Percentiles rank a stretch among this genome's conserved stretches.
Conservation (phyloP, 2,329 filamentous ascomycete genomes). For the Scorias spongiosa region DNA sequence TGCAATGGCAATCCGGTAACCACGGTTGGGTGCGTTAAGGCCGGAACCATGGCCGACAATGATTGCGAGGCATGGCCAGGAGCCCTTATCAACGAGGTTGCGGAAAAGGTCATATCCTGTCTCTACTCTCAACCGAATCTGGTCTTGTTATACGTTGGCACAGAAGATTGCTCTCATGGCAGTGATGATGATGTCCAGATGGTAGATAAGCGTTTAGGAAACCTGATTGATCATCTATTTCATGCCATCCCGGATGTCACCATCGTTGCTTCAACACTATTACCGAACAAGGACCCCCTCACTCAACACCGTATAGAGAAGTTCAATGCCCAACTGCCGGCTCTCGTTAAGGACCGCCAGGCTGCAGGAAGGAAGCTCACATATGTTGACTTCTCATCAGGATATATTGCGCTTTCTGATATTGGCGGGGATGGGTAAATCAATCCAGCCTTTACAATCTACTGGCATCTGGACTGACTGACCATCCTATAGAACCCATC, state of each 20-base stretch:
- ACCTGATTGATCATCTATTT: conserved; percentile 3
- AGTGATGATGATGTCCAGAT: conserved; percentile 1
- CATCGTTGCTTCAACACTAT: conserved; percentile 3
- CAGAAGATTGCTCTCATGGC: conserved; percentile 3
- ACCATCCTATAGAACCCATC: no score
- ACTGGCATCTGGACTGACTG: no score
- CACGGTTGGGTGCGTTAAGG: no score
- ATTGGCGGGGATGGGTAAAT: no score
- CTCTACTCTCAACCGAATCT: conserved; percentile 1
- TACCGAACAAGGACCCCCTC: conserved; percentile 1
- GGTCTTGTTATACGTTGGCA: conserved; percentile 5
- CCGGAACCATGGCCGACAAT: no score
- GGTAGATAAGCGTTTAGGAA: conserved; percentile 1
- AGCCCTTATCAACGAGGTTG: conserved; percentile 5
- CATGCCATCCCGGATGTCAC: conserved; percentile 2
- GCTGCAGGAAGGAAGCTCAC: no score
- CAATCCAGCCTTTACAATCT: no score
- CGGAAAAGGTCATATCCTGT: conserved; percentile 1
- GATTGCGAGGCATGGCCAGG: conserved; percentile 5
- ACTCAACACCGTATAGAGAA: background rate
- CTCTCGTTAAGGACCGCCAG: no score
- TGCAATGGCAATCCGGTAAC: no score
- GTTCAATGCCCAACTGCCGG: no score
- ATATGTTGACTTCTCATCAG: no score
- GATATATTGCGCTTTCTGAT: no score